Conservation (phyloP, 129 eudicot genomes). For the Scalesia atractyloides region DNA sequence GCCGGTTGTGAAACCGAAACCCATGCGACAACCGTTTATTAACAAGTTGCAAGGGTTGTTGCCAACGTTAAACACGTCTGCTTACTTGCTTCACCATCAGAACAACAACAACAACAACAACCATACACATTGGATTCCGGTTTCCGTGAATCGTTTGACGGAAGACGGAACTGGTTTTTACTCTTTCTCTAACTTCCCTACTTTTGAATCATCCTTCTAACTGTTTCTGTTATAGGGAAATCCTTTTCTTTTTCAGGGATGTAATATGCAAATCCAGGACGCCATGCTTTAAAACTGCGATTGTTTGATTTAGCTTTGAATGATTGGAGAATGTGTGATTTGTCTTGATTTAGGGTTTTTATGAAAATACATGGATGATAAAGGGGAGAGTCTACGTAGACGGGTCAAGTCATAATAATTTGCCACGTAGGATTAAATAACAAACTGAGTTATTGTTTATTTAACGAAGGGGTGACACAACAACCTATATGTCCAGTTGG, state of each 20-base stretch:
- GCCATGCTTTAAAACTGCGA: constrained; percentile 9
- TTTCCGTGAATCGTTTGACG: constrained; percentile 31
- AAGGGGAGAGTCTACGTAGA: too few relatives aligned
- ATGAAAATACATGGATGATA: too few relatives aligned
- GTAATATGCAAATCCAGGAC: constrained; percentile 18
- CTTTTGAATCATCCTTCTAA: constrained; percentile 70
- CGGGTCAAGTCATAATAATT: too few relatives aligned
- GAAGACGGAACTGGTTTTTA: constrained; percentile 48
- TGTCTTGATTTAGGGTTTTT: too few relatives aligned
- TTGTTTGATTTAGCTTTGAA: too few relatives aligned
- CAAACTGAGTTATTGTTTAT: too few relatives aligned
- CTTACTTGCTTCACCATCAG: constrained; percentile 47
- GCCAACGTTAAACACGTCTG: constrained; percentile 78
- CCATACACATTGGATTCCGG: constrained; percentile 30
- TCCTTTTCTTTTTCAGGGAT: constrained; percentile 20
- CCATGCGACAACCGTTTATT: constrained; percentile 39
- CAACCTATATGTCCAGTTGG: too few relatives aligned
- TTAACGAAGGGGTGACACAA: too few relatives aligned
- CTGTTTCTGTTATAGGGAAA: constrained; percentile 7
- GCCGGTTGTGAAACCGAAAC: constrained; percentile 67
- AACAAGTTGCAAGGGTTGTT: constrained; percentile 43
- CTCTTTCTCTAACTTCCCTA: constrained; percentile 62
- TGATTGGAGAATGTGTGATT: too few relatives aligned
- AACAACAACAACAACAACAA: constrained; percentile 3
- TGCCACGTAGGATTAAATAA: too few relatives aligned